Conservation (phyloP, 1,284 basidiomycete genomes). For the Caloboletus inedulis region DNA sequence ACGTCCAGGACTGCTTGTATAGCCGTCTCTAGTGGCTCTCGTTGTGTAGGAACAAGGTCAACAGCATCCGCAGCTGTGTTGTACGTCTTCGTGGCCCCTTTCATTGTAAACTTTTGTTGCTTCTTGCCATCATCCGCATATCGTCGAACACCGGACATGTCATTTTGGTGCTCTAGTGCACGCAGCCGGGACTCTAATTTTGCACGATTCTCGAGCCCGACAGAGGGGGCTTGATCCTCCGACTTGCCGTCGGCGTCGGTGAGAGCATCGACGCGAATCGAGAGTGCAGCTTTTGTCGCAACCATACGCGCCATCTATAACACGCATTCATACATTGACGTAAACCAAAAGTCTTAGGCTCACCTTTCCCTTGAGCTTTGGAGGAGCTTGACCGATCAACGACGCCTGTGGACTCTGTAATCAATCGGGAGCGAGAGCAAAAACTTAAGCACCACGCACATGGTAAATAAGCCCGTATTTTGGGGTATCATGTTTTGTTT, state of each 20-base stretch:
- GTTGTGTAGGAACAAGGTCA: constrained; percentile 79
- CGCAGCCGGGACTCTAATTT: constrained; percentile 95
- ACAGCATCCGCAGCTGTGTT: constrained; percentile 80
- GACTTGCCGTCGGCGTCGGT: constrained; percentile 92
- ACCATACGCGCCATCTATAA: constrained; percentile 97
- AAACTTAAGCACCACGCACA: constrained; percentile 43
- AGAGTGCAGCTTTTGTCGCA: constrained; percentile 94
- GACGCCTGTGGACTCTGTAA: constrained; percentile 59
- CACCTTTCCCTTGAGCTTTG: constrained; percentile 97
- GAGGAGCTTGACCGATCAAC: constrained; percentile 94
- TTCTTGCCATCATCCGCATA: constrained; percentile 62
- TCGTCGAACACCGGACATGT: constrained; percentile 62
- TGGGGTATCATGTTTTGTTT: constrained; percentile 98
- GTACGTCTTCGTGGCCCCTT: constrained; percentile 73
- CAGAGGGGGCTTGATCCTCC: constrained; percentile 73
- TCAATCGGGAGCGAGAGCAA: constrained; percentile 3
- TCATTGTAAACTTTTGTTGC: constrained; percentile 78
- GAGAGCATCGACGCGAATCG: constrained; percentile 94
- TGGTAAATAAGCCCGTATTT: constrained; percentile 99
- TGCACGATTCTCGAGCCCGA: constrained; percentile 90
- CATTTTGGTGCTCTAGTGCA: constrained; percentile 80
- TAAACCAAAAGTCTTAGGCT: constrained; percentile 10
- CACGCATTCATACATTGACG: constrained; percentile 2
- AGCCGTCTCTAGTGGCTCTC: constrained; percentile 67
- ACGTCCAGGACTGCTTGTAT: constrained; percentile 66